phyloP scores from a whole-genome alignment of 805 yeast species.

The Candida bentonensis region DNA sequence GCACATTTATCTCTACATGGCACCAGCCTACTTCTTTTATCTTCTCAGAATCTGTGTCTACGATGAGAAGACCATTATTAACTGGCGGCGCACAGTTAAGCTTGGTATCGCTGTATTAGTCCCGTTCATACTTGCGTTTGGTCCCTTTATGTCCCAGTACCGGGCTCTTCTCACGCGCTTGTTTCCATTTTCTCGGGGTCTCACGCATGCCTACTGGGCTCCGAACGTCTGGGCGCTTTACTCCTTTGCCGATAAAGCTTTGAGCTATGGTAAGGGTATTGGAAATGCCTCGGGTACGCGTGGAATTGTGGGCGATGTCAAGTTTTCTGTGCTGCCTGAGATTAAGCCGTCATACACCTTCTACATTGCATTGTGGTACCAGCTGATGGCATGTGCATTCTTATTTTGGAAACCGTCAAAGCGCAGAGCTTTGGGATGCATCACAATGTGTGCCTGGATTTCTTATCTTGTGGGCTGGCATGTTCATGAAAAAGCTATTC shows the following conservation, averaged over 20 bases:
- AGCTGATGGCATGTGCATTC: slow-evolving; percentile 63
- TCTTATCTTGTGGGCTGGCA: slow-evolving; percentile 97
- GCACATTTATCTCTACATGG: slow-evolving; percentile 83
- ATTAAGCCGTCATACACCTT: slow-evolving; percentile 70
- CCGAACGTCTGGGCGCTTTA: slow-evolving; percentile 96
- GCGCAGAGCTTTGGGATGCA: slow-evolving; percentile 66
- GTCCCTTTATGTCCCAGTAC: slow-evolving; percentile 58
- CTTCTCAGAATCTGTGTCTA: slow-evolving; percentile 51
- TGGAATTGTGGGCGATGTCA: slow-evolving; percentile 87
- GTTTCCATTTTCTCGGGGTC: slow-evolving; percentile 88
- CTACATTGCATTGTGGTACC: slow-evolving; percentile 70
- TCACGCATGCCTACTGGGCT: slow-evolving; percentile 98
- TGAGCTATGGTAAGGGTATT: slow-evolving; percentile 22
- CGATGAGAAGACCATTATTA: slow-evolving; percentile 23
- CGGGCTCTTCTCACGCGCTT: slow-evolving; percentile 55
- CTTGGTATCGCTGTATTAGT: slow-evolving; percentile 48
- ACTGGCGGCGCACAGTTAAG: slow-evolving; percentile 45
- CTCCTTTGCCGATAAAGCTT: slow-evolving; percentile 62
- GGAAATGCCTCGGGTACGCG: slow-evolving; percentile 42
- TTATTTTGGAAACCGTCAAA: slow-evolving; percentile 47
- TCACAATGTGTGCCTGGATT: slow-evolving; percentile 82
- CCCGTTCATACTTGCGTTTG: slow-evolving; percentile 57
- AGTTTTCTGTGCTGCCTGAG: slow-evolving; percentile 66
- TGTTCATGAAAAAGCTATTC: slow-evolving; percentile 95
- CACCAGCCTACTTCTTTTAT: slow-evolving; percentile 84